These are phyloP conservation scores for Magnaporthiopsis rhizophila DNA, from an alignment of 2,329 filamentous ascomycete genomes.

Conservation along the genomic window DNA sequence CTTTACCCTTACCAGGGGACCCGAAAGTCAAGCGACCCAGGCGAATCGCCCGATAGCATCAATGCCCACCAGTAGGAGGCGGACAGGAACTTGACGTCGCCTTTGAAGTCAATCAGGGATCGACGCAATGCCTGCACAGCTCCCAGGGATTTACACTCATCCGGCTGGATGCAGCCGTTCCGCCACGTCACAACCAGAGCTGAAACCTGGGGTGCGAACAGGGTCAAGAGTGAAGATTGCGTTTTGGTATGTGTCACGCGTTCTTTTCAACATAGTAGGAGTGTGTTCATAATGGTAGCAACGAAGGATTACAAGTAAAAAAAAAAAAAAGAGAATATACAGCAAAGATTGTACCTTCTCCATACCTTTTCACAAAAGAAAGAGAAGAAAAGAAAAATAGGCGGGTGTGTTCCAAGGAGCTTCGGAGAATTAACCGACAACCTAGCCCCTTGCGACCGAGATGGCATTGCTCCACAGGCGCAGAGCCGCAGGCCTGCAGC, in stretches of 20 bases:
- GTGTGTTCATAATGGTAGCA: too few species aligned
- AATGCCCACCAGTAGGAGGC: not conserved
- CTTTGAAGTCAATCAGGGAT: not conserved
- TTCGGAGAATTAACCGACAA: not conserved
- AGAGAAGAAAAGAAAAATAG: not conserved
- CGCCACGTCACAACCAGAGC: not conserved
- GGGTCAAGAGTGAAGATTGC: not conserved
- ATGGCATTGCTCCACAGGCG: not conserved
- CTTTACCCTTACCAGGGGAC: not conserved
- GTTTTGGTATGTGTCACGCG: not conserved
- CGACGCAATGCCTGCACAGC: not conserved
- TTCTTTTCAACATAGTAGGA: too few species aligned
- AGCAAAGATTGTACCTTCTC: too few species aligned
- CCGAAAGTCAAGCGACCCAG: not conserved
- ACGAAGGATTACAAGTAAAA: too few species aligned
- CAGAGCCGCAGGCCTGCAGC: not conserved
- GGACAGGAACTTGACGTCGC: not conserved
- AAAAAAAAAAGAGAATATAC: not conserved
- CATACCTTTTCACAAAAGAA: too few species aligned
- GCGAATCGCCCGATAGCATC: not conserved
- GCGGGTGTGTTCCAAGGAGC: too few species aligned
- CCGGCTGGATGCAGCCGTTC: not conserved
- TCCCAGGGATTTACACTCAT: not conserved
- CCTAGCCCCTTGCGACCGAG: too few species aligned
- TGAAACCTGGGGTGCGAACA: not conserved